Conservation (phyloP, 495 filamentous ascomycete genomes). For the Aspergillus hancockii region DNA sequence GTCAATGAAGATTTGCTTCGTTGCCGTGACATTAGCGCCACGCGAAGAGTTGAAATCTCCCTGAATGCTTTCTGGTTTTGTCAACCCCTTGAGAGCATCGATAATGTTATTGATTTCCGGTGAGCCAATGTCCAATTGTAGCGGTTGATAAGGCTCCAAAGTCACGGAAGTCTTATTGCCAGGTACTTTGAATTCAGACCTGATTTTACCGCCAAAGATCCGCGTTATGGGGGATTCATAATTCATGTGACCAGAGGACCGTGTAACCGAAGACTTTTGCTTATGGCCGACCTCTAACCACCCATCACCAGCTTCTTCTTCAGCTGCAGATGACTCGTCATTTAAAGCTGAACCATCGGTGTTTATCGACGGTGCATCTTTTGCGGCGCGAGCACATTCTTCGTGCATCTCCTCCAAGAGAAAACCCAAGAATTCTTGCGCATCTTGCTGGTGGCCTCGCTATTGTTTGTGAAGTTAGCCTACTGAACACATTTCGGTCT, state of each 20-base stretch:
- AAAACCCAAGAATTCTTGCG: slow-evolving; percentile 95
- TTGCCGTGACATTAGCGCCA: slow-evolving; percentile 73
- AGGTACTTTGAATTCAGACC: slow-evolving; percentile 85
- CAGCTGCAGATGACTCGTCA: slow-evolving; percentile 37
- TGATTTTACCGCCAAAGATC: slow-evolving; percentile 90
- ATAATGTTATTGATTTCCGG: slow-evolving; percentile 84
- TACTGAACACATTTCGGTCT: not conserved
- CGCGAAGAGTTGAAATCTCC: slow-evolving; percentile 84
- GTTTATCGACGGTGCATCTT: slow-evolving; percentile 44
- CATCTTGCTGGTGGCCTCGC: slow-evolving; percentile 97
- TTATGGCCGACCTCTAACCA: slow-evolving; percentile 96
- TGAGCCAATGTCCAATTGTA: slow-evolving; percentile 91
- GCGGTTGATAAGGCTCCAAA: slow-evolving; percentile 86
- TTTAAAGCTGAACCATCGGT: slow-evolving; percentile 44
- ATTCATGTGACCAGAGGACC: slow-evolving; percentile 75
- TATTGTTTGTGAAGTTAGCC: slow-evolving; percentile 25
- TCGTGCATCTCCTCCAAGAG: slow-evolving; percentile 90
- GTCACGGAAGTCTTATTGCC: slow-evolving; percentile 89
- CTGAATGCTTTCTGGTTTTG: slow-evolving; percentile 77
- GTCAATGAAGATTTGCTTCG: slow-evolving; percentile 95
- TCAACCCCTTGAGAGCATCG: slow-evolving; percentile 85
- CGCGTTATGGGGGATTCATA: slow-evolving; percentile 83
- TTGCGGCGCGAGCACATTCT: slow-evolving; percentile 80
- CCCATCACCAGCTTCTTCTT: slow-evolving; percentile 48
- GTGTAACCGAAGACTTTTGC: slow-evolving; percentile 82